Evolutionary conservation across 164 flowering plant genomes (phyloP).

Genomic region (Vitis riparia): DNA sequence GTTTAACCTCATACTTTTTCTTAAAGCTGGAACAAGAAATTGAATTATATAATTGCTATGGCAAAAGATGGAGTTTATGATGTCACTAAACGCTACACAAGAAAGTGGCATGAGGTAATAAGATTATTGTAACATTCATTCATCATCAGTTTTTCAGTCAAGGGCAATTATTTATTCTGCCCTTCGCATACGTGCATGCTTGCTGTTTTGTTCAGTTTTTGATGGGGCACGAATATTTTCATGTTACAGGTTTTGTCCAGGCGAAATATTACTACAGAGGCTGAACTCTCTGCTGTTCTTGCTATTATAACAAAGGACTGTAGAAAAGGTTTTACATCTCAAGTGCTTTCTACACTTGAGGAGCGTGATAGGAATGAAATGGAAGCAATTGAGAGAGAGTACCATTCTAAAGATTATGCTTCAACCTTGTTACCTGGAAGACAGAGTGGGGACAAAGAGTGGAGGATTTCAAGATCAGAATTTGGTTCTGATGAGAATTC

Average conservation of each 20-base stretch:
- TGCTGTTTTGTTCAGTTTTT: conserved; percentile 1
- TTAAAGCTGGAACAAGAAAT: conserved; percentile 77
- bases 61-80: conserved; percentile 89
- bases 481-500: conserved; percentile 41
- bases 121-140: background rate
- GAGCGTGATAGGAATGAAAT: conserved; percentile 61
- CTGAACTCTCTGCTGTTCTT: conserved; percentile 44
- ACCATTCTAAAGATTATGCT: conserved; percentile 45
- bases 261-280: conserved; percentile 62
- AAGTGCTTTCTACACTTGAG: conserved; percentile 45
- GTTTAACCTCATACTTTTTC: conserved; percentile 12
- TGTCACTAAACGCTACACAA: conserved; percentile 96
- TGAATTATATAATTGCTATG: conserved; percentile 75
- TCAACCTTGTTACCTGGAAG: conserved; percentile 82
- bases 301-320: conserved; percentile 61
- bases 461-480: conserved; percentile 87
- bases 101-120: conserved; percentile 93
- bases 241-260: conserved; percentile 71
- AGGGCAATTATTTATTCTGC: background rate
- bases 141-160: background rate
- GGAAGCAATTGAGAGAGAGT: conserved; percentile 55
- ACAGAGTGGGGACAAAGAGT: conserved; percentile 86
- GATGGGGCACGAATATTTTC: background rate
- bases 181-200: background rate
- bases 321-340: conserved; percentile 44